Evolutionary conservation across 495 filamentous ascomycete species (phyloP).

Genomic region (Paragyromitra xinjiangensis): DNA sequence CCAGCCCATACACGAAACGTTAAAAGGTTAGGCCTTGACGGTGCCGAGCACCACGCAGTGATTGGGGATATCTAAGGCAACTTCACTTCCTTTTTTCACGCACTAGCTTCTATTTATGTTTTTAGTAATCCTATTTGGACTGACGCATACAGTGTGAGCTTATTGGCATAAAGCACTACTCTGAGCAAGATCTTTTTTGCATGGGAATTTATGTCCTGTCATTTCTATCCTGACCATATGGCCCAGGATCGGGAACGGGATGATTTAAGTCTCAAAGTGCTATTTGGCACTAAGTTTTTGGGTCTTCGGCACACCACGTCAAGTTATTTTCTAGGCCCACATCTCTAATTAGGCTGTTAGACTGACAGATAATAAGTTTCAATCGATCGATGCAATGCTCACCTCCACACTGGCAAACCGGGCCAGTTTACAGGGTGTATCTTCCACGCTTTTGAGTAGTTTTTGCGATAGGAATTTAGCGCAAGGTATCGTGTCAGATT

Average conservation of each 20-base stretch:
- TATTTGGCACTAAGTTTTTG: conserved; percentile 11
- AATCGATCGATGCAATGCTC: conserved; percentile 31
- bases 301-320: conserved; percentile 1
- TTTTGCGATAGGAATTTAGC: conserved; percentile 15
- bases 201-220: neutral
- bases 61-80: conserved; percentile 11
- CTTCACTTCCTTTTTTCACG: conserved; percentile 18
- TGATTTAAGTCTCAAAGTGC: conserved; percentile 3
- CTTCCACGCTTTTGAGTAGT: neutral
- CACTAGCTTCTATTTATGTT: conserved; percentile 1
- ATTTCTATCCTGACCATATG: neutral
- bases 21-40: neutral
- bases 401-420: neutral
- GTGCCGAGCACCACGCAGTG: conserved; percentile 5
- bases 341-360: conserved; percentile 9
- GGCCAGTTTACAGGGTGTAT: neutral
- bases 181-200: neutral
- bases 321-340: neutral
- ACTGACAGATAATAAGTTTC: conserved; percentile 8
- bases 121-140: neutral
- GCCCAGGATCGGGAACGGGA: neutral
- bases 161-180: neutral
- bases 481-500: conserved; percentile 5
- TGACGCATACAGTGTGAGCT: conserved; percentile 10
- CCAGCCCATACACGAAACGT: neutral